Percentiles rank a stretch among this genome's conserved stretches.
Evolutionary conservation across 2,329 filamentous ascomycete species (phyloP).

Genomic region (Aspergillus aculeatus): DNA sequence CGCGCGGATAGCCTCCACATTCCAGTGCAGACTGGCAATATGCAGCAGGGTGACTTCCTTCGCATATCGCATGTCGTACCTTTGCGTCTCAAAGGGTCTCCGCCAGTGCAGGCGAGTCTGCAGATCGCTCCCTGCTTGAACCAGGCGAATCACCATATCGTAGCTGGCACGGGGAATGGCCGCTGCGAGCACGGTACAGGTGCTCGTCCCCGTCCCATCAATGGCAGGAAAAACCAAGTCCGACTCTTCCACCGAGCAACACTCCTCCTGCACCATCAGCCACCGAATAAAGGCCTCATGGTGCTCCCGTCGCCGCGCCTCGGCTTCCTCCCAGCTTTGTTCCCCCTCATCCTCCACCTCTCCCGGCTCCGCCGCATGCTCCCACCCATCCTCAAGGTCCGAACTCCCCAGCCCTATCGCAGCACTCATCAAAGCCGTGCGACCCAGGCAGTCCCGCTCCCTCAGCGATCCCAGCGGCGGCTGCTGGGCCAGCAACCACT

Average conservation of each 20-base stretch:
- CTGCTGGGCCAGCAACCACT: background rate
- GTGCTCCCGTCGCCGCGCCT: no score
- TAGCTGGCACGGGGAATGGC: constrained; percentile 1
- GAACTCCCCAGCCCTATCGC: no score
- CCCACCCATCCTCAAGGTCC: no score
- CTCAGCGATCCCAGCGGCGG: no score
- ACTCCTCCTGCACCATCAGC: background rate
- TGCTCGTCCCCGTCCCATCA: background rate
- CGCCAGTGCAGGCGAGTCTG: background rate
- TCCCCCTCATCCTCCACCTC: no score
- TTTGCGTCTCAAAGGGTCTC: background rate
- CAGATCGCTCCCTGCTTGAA: constrained; percentile 1
- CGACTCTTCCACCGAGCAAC: background rate
- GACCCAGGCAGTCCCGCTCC: no score
- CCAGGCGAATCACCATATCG: background rate
- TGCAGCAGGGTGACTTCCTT: constrained; percentile 8
- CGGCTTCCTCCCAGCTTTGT: no score
- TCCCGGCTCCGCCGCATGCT: no score
- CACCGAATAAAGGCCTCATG: background rate
- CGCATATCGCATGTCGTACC: background rate
- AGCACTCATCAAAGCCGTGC: no score
- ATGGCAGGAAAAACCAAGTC: background rate
- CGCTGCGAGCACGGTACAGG: background rate
- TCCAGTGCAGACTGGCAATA: constrained; percentile 1
- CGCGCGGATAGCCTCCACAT: constrained; percentile 4